A percentile compares a stretch with the other conserved stretches of the same genome.
Conservation (phyloP, 2,329 filamentous ascomycete species). For the Sporothrix euskadiensis region DNA sequence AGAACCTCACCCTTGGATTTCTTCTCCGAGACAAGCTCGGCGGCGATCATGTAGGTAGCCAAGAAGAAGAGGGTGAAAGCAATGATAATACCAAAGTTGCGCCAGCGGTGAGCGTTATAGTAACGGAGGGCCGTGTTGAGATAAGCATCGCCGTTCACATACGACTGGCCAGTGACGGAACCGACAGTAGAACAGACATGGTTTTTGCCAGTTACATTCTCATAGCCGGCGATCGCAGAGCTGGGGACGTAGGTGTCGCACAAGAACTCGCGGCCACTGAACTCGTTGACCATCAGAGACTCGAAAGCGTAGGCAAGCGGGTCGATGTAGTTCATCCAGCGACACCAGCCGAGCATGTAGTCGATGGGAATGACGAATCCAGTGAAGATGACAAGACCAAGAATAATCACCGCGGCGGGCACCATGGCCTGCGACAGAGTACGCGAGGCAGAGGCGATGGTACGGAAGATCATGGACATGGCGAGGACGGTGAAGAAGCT, state of each 20-base stretch:
- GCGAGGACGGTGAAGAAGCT: conserved; percentile 70
- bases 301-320: conserved; percentile 81
- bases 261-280: conserved; percentile 62
- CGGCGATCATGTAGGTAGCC: conserved; percentile 60
- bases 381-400: conserved; percentile 68
- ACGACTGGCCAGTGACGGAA: conserved; percentile 52
- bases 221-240: conserved; percentile 41
- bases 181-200: conserved; percentile 62
- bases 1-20: conserved; percentile 77
- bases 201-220: conserved; percentile 41
- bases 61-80: conserved; percentile 65
- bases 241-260: conserved; percentile 52
- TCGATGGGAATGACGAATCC: conserved; percentile 64
- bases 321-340: conserved; percentile 81
- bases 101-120: conserved; percentile 61
- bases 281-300: conserved; percentile 80
- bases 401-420: conserved; percentile 60
- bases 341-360: conserved; percentile 78
- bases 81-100: conserved; percentile 69
- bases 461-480: conserved; percentile 87
- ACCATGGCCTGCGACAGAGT: conserved; percentile 67
- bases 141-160: conserved; percentile 61
- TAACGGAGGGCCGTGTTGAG: conserved; percentile 58
- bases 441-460: conserved; percentile 73
- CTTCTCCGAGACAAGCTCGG: conserved; percentile 64